Evolutionary conservation across 345 rosid genomes (phyloP).

Genomic region (Eucalyptus tenuipes): DNA sequence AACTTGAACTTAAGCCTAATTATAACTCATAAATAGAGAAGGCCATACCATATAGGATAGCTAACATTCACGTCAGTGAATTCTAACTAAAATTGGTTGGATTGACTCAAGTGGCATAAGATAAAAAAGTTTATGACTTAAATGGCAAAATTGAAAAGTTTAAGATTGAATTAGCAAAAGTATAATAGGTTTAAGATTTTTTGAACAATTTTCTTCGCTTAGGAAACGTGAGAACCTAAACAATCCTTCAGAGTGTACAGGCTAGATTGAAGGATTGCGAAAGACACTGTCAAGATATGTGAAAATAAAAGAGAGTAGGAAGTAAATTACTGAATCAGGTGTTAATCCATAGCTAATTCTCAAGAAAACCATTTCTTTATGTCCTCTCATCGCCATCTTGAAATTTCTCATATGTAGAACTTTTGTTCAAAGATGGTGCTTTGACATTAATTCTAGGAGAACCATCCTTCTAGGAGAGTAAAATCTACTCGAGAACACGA

Average conservation of each 20-base stretch:
- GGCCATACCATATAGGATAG: not conserved
- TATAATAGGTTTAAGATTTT: not conserved
- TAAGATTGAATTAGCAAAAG: too few relatives aligned
- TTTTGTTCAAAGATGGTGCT: not conserved
- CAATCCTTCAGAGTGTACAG: not conserved
- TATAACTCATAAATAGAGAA: not conserved
- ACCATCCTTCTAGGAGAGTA: not conserved
- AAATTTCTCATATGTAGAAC: not conserved
- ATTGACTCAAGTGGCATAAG: not conserved
- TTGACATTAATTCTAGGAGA: not conserved
- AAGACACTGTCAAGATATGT: not conserved
- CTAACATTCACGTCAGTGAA: accelerated
- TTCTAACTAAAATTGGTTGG: too few relatives aligned
- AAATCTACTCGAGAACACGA: not conserved
- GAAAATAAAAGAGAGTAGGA: not conserved
- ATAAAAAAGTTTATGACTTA: too few relatives aligned
- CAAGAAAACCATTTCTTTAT: not conserved
- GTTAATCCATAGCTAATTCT: not conserved
- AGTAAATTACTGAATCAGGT: not conserved
- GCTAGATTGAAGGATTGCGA: not conserved
- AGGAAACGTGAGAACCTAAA: not conserved
- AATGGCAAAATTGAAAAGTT: too few relatives aligned
- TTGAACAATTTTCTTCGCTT: too few relatives aligned
- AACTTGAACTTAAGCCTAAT: not conserved
- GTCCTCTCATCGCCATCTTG: not conserved